Conservation (phyloP, 495 filamentous ascomycete species). For the Penicillium bovifimosum region DNA sequence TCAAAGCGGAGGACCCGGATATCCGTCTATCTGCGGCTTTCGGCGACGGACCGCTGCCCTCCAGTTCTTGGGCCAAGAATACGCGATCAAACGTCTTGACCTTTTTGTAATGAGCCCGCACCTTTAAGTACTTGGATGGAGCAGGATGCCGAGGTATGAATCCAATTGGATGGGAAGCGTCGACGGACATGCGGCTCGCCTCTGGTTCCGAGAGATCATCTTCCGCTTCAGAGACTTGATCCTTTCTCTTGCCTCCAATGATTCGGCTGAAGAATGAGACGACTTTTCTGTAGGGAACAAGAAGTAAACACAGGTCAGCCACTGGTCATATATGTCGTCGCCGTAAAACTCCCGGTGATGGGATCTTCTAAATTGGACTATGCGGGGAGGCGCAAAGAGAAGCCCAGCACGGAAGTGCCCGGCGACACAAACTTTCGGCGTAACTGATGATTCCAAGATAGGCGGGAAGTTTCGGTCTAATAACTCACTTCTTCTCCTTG, state of each 20-base stretch:
- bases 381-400: conserved; percentile 1
- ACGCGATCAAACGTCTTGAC: conserved; percentile 75
- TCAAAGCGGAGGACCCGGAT: conserved; percentile 25
- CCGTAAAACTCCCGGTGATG: not conserved
- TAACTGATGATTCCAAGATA: not conserved
- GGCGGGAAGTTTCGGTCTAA: not conserved
- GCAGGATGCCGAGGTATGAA: conserved; percentile 85
- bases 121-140: conserved; percentile 86
- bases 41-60: conserved; percentile 21
- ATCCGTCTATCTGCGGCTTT: conserved; percentile 22
- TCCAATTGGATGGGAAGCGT: conserved; percentile 77
- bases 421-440: not conserved
- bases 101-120: conserved; percentile 76
- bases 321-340: not conserved
- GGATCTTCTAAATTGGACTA: not conserved
- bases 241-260: conserved; percentile 70
- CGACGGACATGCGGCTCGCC: conserved; percentile 65
- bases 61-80: conserved; percentile 86
- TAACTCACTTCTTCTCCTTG: conserved; percentile 66
- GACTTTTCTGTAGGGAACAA: conserved; percentile 57
- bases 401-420: not conserved
- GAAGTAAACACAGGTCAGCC: not conserved
- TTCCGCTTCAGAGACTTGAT: conserved; percentile 42
- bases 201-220: conserved; percentile 71
- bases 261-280: conserved; percentile 90